These are phyloP conservation scores for Diddensiella caesifluorescens DNA, from an alignment of 805 yeast species.

Conservation along the genomic window DNA sequence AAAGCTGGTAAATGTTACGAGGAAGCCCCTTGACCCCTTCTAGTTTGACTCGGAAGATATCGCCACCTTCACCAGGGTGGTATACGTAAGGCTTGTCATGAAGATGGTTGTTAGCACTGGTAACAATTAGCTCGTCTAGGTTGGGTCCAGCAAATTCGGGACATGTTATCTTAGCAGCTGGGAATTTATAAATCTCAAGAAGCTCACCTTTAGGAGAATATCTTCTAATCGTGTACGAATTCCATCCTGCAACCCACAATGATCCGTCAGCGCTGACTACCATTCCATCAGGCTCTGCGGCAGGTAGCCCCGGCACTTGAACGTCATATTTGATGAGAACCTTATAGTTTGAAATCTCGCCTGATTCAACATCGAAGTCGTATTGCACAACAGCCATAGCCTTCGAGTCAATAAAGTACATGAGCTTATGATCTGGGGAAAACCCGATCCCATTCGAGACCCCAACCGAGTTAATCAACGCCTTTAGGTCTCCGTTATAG, in stretches of 20 bases:
- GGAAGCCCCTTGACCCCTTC: conserved; percentile 20
- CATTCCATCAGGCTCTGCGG: conserved; percentile 74
- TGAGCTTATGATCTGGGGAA: conserved; percentile 36
- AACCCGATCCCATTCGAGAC: conserved; percentile 75
- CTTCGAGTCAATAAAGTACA: conserved; percentile 53
- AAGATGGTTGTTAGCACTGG: conserved; percentile 54
- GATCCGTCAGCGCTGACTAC: conserved; percentile 49
- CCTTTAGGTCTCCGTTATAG: conserved; percentile 19
- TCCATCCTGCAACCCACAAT: conserved; percentile 65
- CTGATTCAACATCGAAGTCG: conserved; percentile 38
- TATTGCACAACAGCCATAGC: conserved; percentile 44
- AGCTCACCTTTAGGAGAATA: conserved; percentile 46
- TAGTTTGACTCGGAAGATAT: conserved; percentile 23
- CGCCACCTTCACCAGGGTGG: conserved; percentile 27
- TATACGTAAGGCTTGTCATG: conserved; percentile 36
- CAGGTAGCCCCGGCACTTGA: conserved; percentile 2
- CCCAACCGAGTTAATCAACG: conserved; percentile 37
- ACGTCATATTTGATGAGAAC: conserved; percentile 28
- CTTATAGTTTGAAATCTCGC: conserved; percentile 35
- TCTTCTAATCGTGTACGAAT: conserved; percentile 51
- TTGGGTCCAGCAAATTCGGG: conserved; percentile 62
- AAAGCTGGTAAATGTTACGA: conserved; percentile 12
- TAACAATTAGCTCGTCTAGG: conserved; percentile 55
- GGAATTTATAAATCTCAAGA: conserved; percentile 48
- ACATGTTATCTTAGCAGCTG: conserved; percentile 58